A percentile compares a stretch with the other conserved stretches of the same genome.
Conservation (phyloP, 176 grass and related monocot genomes). For the Urochloa ruziziensis region DNA sequence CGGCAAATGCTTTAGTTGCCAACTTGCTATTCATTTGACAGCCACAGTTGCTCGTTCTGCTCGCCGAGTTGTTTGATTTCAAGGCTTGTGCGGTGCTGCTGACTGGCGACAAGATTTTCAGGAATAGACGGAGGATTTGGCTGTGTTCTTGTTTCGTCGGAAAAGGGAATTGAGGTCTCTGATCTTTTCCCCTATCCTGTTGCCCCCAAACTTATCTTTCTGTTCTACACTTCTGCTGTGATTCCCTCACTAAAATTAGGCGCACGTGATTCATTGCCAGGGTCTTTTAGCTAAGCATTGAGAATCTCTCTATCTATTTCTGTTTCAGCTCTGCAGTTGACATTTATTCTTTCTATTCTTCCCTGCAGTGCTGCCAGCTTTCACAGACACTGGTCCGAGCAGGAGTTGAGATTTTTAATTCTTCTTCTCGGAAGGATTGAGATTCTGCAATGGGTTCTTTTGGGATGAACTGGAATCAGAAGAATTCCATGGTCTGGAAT, state of each 20-base stretch:
- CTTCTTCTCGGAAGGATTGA: not conserved
- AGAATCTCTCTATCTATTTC: not conserved
- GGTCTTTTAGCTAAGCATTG: not conserved
- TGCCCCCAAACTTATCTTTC: not conserved
- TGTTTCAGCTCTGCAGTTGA: not conserved
- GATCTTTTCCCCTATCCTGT: not conserved
- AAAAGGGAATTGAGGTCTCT: slow-evolving; percentile 8
- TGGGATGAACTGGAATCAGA: slow-evolving; percentile 43
- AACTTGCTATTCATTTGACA: not conserved
- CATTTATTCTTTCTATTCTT: not conserved
- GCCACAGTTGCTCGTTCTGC: not conserved
- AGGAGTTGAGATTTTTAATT: slow-evolving; percentile 23
- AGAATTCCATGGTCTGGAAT: slow-evolving; percentile 23
- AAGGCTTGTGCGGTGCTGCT: not conserved
- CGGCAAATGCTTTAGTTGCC: not conserved
- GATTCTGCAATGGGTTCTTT: not conserved
- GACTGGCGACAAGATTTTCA: not conserved
- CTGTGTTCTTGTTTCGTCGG: not conserved
- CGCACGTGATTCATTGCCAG: not conserved
- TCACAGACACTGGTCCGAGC: not conserved
- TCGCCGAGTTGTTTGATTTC: not conserved
- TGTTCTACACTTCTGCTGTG: not conserved
- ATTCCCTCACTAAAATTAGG: not conserved
- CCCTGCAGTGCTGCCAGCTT: not conserved
- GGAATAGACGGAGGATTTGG: not conserved